Evolutionary conservation across 1,284 basidiomycete genomes (phyloP), one percentile per base, ranked within the genome.

Genomic region (Apiotrichum veenhuisii): DNA sequence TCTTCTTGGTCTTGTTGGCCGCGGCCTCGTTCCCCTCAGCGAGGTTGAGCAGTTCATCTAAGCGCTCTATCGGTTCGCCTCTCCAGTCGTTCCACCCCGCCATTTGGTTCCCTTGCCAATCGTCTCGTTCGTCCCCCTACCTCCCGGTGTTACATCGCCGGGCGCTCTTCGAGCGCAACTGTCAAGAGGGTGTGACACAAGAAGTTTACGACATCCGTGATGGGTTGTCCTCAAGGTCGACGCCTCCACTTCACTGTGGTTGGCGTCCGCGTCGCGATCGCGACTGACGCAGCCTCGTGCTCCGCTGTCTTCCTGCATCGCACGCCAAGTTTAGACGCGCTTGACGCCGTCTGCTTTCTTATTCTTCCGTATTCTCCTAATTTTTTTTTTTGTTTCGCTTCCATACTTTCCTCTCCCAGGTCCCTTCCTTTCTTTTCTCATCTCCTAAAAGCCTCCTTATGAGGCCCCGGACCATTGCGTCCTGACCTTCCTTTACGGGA

Each of bases 21-120:
- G 63, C 7, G 68, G 68, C 38, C 49, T 64, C 22, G 54, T 71
- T 30, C 50, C 54, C 12, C 58, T 65, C 40, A 48, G 59, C 30
- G 68, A 71, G 54, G 58, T 69, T 41, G 59, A 61, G 48, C 25
- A 55, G 18, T 59, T 51, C 51, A 62, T 62, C 45, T 62, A 62
- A 46, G 23, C 18, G 37, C 14, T 23, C n/a, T 23, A 27, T 26
- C 7, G 27, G 26, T 42, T 51, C 40, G 26, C 27, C 41, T 30
- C 30, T 30, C 27, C 41, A 27, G 43, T 33, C 42, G 51, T 43
- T 34, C 36, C 36, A 37, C 25, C 10, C 41, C 41, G 17, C 40
- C 20, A 15, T 26, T 30, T 20, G 30, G 43, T 18, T 17, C 43
- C 43, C 43, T 26, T 45, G 23, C 42, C 20, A 17, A n/a, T 25